Evolutionary conservation across 2,329 filamentous ascomycete genomes (phyloP), one percentile per base, ranked within the genome.

Genomic region (Clarireedia paspali): DNA sequence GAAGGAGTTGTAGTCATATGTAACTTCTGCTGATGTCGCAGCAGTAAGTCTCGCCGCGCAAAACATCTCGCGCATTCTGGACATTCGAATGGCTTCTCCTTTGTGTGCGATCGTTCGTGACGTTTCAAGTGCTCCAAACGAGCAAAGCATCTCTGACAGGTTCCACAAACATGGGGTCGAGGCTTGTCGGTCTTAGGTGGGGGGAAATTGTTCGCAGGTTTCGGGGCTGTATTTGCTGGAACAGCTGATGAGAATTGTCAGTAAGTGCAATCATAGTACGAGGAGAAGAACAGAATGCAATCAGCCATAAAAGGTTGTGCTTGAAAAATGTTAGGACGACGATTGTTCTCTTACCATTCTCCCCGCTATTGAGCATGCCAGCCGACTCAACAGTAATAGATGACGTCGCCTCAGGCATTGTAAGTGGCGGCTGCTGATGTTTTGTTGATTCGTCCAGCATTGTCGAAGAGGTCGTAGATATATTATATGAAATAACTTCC

Each of bases 131-230:
- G 94, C 74, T 99, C 94, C 65, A 99, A 76, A 59, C 94, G 85
- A 57, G 94, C 94, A 71, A 99, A 99, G 34, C 89, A 95, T 62
- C 94, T 85, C 67, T 85, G 83, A 72, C 94, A 99, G 48, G 91
- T 97, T 42, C 79, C 84, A 75, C 94, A 99, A 59, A 95, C 85
- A 73, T 99, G 94, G 62, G 94, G 94, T 62, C 92, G 84, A 56
- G 94, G 94, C 76, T 97, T 99, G 74, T 99, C 94, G 61, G 91
- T 96, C 76, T 97, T 99, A 50, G 92, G 88, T 42, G 89, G 88
- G 64, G 89, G 89, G 62, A 89, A 66, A 53, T 60, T 65, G 56
- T 65, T 66, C 20, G 62, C 59, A 54, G 62, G 47, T 60, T 69
- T 68, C 39, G 46, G 52, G 23, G 27, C 27, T 40, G 50, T 51